Evolutionary conservation across 371 early-diverging fungal genomes (phyloP), one percentile per base, ranked within the genome.

Genomic region (Phascolomyces articulosus): DNA sequence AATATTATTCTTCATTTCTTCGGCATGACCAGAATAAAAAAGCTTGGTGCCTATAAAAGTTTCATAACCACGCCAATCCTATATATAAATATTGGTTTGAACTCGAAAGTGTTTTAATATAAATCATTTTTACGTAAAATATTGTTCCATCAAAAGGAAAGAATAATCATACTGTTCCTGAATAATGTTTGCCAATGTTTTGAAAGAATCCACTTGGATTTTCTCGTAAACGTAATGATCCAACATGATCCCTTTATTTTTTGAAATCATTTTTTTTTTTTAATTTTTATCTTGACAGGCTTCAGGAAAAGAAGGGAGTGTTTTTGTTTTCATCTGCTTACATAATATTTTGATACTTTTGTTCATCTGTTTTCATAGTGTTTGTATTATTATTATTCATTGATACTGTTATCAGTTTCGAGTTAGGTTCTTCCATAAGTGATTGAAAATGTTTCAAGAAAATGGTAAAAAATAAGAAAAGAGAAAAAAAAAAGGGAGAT

Each of bases 1-100:
- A 9, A 90, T 85, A 11, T 74, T 70, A 28, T 79, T 71, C 64
- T 82, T 87, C 66, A 91, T 89, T n/a, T 84, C 83, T 8, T 70
- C 57, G 11, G 87, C 75, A 63, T 87, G 91, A 23, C 83, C 87
- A 11, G 87, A 86, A 62, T 91, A 90, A 57, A 90, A 80, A 38
- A 92, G 86, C 20, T 85, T 82, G 11, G 87, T 79, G 16, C 93
- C 93, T 55, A 93, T 88, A 72, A 91, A 92, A 56, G 86, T 80
- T 64, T 87, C 85, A 67, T 93, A 91, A 20, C 90, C 88, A 75
- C 91, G 85, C 92, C 92, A 93, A 3, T 91, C 93, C 90, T 90
- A 38, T 13, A 13, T 13, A 44, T 44, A 13, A 3, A 44, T 13
- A 16, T n/a, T n/a, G n/a, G n/a, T n/a, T n/a, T n/a, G n/a, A n/a